Conservation (phyloP, 495 filamentous ascomycete species). For the Podospora australis region DNA sequence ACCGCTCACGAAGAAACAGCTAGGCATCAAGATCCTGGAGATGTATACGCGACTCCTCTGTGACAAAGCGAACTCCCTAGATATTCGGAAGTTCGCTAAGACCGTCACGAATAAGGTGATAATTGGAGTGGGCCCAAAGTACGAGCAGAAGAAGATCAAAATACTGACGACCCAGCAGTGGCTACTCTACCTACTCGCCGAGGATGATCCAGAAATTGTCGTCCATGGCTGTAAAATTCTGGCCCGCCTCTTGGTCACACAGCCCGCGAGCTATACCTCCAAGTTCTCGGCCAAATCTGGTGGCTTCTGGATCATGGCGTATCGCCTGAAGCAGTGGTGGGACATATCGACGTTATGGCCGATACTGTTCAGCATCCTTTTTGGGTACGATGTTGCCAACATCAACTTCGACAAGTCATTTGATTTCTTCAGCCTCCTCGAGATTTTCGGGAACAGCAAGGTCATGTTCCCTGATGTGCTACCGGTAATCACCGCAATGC, state of each 20-base stretch:
- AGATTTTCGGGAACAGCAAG: conserved; percentile 59
- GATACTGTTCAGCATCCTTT: conserved; percentile 82
- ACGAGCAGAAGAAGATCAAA: conserved; percentile 13
- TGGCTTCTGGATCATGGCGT: conserved; percentile 76
- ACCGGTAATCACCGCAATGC: conserved; percentile 76
- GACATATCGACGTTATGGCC: conserved; percentile 78
- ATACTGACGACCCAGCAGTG: conserved; percentile 57
- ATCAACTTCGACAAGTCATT: conserved; percentile 68
- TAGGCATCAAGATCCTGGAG: conserved; percentile 70
- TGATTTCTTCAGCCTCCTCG: conserved; percentile 63
- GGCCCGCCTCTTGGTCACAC: conserved; percentile 72
- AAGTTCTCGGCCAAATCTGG: conserved; percentile 82
- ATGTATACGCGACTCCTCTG: conserved; percentile 83
- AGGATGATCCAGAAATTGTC: conserved; percentile 77
- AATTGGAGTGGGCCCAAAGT: conserved; percentile 17
- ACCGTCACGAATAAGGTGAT: conserved; percentile 93
- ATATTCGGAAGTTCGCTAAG: conserved; percentile 81
- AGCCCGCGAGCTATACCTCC: conserved; percentile 69
- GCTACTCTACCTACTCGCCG: conserved; percentile 88
- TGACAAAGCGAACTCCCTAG: conserved; percentile 55
- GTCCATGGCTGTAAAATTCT: conserved; percentile 78
- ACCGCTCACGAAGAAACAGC: conserved; percentile 47
- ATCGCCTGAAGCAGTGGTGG: conserved; percentile 84
- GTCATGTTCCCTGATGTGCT: conserved; percentile 74
- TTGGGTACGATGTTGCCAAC: conserved; percentile 70